A percentile compares a stretch with the other conserved stretches of the same genome.
These are phyloP conservation scores for Aspergillus ruber DNA, from an alignment of 2,329 filamentous ascomycete genomes.

Conservation along the genomic window DNA sequence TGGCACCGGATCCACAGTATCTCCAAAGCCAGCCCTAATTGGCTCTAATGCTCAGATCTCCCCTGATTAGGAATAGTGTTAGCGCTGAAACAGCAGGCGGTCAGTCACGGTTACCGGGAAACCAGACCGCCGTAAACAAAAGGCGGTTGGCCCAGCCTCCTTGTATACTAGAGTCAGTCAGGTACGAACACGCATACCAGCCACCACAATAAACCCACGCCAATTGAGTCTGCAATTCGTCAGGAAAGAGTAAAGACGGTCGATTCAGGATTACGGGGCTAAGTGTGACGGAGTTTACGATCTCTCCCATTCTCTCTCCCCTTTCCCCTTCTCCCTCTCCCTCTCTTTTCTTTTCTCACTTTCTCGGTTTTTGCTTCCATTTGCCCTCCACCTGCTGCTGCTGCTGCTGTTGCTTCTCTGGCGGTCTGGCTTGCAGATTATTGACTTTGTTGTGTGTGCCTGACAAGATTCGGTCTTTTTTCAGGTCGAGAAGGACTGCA, in stretches of 20 bases:
- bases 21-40: constrained; percentile 2
- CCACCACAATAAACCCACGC: constrained; percentile 19
- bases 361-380: constrained; percentile 11
- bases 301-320: constrained; percentile 17
- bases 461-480: constrained; percentile 1
- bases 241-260: too few species aligned
- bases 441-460: not conserved
- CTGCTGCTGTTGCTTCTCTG: not conserved
- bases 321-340: constrained; percentile 19
- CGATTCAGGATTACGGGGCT: not conserved
- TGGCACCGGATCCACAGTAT: constrained; percentile 1
- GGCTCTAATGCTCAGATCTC: constrained; percentile 4
- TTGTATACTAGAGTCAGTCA: constrained; percentile 11
- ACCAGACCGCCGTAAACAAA: constrained; percentile 36
- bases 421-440: not conserved
- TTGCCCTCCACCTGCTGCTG: not conserved
- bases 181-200: constrained; percentile 20
- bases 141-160: constrained; percentile 37
- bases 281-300: constrained; percentile 28
- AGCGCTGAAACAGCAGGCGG: constrained; percentile 20
- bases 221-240: not conserved
- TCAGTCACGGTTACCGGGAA: constrained; percentile 26
- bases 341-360: constrained; percentile 20
- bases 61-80: constrained; percentile 8
- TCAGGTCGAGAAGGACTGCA: not conserved